These are phyloP conservation scores for Neltuma alba DNA, from an alignment of 306 rosid genomes.

Conservation along the genomic window DNA sequence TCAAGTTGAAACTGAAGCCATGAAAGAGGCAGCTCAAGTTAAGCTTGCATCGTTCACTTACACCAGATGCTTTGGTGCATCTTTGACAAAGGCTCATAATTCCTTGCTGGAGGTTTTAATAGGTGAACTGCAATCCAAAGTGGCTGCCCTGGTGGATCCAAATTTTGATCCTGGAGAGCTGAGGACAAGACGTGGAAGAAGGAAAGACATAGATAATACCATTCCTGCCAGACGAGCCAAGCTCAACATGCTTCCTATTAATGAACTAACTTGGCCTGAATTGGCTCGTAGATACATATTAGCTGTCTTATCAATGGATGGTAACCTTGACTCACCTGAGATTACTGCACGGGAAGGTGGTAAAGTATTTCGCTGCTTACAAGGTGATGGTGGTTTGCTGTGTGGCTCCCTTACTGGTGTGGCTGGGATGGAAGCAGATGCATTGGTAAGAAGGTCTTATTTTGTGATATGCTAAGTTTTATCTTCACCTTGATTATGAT, in stretches of 20 bases:
- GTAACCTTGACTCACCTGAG: conserved; percentile 90
- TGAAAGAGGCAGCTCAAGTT: conserved; percentile 78
- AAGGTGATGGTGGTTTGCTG: conserved; percentile 99
- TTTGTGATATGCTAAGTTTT: conserved; percentile 22
- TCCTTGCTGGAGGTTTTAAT: conserved; percentile 84
- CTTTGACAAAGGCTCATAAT: conserved; percentile 84
- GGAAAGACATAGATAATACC: conserved; percentile 77
- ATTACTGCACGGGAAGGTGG: conserved; percentile 89
- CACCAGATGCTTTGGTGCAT: conserved; percentile 77
- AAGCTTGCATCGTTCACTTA: conserved; percentile 72
- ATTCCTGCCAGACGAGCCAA: conserved; percentile 64
- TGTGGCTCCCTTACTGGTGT: conserved; percentile 96
- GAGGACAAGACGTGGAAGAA: conserved; percentile 87
- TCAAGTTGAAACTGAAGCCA: conserved; percentile 79
- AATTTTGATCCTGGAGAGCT: conserved; percentile 93
- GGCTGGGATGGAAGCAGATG: conserved; percentile 99
- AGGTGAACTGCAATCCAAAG: conserved; percentile 85
- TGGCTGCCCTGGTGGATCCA: conserved; percentile 93
- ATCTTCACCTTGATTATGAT: conserved; percentile 21
- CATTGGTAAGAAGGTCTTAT: conserved; percentile 67
- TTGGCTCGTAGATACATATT: conserved; percentile 83
- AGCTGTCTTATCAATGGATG: conserved; percentile 91
- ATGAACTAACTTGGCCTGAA: conserved; percentile 99
- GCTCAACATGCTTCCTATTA: conserved; percentile 85
- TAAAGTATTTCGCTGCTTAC: conserved; percentile 91